A percentile compares a stretch with the other conserved stretches of the same genome.
Conservation (phyloP, 352 stramenopile genomes). For the Pythium utonaiense region DNA sequence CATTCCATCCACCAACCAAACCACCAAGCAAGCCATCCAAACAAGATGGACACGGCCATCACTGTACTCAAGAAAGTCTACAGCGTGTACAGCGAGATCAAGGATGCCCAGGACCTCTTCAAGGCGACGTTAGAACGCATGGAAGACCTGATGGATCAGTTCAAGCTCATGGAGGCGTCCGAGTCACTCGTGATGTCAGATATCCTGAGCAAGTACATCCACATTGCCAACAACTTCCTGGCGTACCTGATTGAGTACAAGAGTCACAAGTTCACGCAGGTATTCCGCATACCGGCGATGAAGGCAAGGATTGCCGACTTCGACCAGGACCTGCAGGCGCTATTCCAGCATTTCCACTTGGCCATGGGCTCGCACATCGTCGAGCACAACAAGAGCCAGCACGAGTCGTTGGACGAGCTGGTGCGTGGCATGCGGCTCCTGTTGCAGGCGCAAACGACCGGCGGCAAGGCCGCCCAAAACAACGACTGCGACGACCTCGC, state of each 20-base stretch:
- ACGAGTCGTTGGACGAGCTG: slow-evolving; percentile 10
- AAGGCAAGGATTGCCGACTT: slow-evolving; percentile 8
- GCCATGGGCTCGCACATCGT: slow-evolving; percentile 18
- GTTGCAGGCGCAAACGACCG: too few relatives aligned
- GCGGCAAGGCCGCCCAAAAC: too few relatives aligned
- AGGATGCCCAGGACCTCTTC: slow-evolving; percentile 16
- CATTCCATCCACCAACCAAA: too few relatives aligned
- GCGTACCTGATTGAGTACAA: slow-evolving; percentile 11
- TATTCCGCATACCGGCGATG: slow-evolving; percentile 9
- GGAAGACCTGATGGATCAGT: slow-evolving; percentile 8
- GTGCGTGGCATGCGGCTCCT: slow-evolving; percentile 11
- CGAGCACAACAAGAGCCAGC: slow-evolving; percentile 10
- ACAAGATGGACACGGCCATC: slow-evolving; percentile 11
- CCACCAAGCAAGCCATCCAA: too few relatives aligned
- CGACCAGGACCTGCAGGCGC: slow-evolving; percentile 14
- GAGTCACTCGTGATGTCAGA: slow-evolving; percentile 12
- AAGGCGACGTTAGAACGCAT: slow-evolving; percentile 2
- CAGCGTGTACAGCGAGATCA: slow-evolving; percentile 13
- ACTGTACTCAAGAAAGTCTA: slow-evolving; percentile 5
- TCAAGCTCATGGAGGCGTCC: slow-evolving; percentile 10
- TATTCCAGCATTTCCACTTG: slow-evolving; percentile 16
- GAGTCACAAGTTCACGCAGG: slow-evolving; percentile 11
- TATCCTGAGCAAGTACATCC: slow-evolving; percentile 15
- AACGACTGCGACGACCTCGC: too few relatives aligned
- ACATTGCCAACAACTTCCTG: slow-evolving; percentile 9